Conservation (phyloP, 73 alveolate species). For the Stentor coeruleus region DNA sequence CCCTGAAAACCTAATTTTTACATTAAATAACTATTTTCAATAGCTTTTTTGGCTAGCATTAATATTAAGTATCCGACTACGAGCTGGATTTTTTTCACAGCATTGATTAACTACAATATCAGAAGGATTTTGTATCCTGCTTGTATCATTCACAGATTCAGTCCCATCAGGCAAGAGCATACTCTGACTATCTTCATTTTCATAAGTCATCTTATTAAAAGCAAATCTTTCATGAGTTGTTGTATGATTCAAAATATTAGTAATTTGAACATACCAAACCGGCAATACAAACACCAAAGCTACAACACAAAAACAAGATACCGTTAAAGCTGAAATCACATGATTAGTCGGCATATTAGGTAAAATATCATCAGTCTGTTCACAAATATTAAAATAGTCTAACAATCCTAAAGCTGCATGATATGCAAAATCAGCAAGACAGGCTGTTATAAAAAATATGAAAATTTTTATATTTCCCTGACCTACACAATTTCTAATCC, state of each 20-base stretch:
- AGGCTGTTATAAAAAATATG: slow-evolving; percentile 56
- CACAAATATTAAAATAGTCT: not conserved
- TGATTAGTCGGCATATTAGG: no score
- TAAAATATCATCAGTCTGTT: not conserved
- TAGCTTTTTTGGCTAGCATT: no score
- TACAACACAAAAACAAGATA: not conserved
- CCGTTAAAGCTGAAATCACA: not conserved
- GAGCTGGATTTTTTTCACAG: no score
- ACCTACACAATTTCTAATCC: slow-evolving; percentile 76
- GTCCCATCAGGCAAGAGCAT: not conserved
- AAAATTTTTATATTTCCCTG: slow-evolving; percentile 61
- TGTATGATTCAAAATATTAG: not conserved
- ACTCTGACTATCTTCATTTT: not conserved
- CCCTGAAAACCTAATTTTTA: no score
- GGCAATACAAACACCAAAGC: not conserved
- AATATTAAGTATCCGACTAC: no score
- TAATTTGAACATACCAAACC: not conserved
- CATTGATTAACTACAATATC: no score
- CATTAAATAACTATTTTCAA: no score
- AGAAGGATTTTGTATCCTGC: no score
- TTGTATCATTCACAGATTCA: no score
- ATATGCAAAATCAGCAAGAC: slow-evolving; percentile 3
- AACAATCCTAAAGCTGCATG: not conserved
- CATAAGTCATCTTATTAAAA: not conserved
- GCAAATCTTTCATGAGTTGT: not conserved